Evolutionary conservation across 2,329 filamentous ascomycete genomes (phyloP), one percentile per base, ranked within the genome.

Genomic region (Colletotrichum salicis): DNA sequence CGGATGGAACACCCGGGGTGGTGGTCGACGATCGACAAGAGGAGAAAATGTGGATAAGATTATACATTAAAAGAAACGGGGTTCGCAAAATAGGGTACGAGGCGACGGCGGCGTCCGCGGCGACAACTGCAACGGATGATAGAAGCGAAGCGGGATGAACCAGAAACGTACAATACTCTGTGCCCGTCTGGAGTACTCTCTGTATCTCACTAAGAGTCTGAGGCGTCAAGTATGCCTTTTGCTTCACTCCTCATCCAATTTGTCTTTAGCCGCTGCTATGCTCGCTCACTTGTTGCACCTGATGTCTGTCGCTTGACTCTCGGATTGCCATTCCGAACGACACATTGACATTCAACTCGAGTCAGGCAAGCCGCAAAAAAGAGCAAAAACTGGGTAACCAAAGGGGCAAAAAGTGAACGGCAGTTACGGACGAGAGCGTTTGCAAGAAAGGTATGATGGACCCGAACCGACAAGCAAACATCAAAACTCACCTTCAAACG

Each of bases 401-500:
- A 35, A 24, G 55, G 22, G 33, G 58, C 52, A 29, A 52, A 33
- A 51, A 33, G 41, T 33, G 31, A 51, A 51, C 57, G n/a, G 37
- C 37, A 51, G 31, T 35, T 48, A 48, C 52, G 37, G 37, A 27
- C 54, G 31, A 33, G 15, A 41, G 64, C 51, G 7, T 27, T 27
- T 63, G 60, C 35, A 31, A 51, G 51, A 60, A 57, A 22, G 19
- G n/a, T 58, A 24, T 33, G 58, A 55, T 35, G 41, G 37, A 55
- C 35, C 58, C 29, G 27, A 60, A 51, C 54, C 51, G 59, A 52
- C 55, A 65, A 73, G 66, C 63, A 73, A 67, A 71, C 60, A 67
- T 62, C 59, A 54, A 67, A 74, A 79, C 84, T 77, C 84, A 90
- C 89, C 89, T 82, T 91, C 88, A 83, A 91, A 90, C 48, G 87